These are phyloP conservation scores for Leucosporidium yakuticum DNA, from an alignment of 768 basidiomycete species.

Conservation along the genomic window DNA sequence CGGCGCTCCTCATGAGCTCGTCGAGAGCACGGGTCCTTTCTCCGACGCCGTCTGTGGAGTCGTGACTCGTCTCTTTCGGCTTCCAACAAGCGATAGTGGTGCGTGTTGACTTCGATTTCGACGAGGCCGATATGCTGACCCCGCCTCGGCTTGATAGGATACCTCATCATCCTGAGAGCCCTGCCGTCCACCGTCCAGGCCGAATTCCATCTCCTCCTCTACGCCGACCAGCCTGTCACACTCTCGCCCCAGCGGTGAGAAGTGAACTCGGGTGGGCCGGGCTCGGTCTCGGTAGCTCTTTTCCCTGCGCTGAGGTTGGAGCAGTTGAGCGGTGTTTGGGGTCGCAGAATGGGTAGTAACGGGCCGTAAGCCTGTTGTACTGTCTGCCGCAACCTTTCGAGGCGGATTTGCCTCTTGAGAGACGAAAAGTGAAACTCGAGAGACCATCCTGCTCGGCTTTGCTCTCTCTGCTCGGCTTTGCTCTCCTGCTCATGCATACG, in stretches of 20 bases:
- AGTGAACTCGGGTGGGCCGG: too few species aligned
- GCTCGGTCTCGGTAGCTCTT: too few species aligned
- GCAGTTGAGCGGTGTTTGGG: too few species aligned
- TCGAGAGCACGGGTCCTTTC: conserved; percentile 73
- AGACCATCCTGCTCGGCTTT: too few species aligned
- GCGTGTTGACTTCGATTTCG: conserved; percentile 20
- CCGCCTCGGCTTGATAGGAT: conserved; percentile 55
- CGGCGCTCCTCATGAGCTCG: conserved; percentile 40
- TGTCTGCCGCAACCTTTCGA: too few species aligned
- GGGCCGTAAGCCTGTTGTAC: too few species aligned
- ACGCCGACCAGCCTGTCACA: conserved; percentile 18
- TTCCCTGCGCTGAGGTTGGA: too few species aligned
- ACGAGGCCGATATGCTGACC: conserved; percentile 45
- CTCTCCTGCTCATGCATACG: too few species aligned
- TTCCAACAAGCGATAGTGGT: conserved; percentile 15
- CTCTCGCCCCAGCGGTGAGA: not conserved
- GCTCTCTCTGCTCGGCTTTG: too few species aligned
- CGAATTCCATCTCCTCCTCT: conserved; percentile 51
- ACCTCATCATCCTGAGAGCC: conserved; percentile 68
- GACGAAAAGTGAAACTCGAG: too few species aligned
- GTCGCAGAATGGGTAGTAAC: too few species aligned
- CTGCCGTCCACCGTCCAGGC: conserved; percentile 57
- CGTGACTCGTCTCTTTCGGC: conserved; percentile 41
- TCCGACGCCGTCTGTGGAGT: conserved; percentile 69
- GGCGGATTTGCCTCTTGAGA: too few species aligned